These are phyloP conservation scores for Geotrichum europaeum DNA, from an alignment of 1,139 yeast genomes.

Conservation along the genomic window DNA sequence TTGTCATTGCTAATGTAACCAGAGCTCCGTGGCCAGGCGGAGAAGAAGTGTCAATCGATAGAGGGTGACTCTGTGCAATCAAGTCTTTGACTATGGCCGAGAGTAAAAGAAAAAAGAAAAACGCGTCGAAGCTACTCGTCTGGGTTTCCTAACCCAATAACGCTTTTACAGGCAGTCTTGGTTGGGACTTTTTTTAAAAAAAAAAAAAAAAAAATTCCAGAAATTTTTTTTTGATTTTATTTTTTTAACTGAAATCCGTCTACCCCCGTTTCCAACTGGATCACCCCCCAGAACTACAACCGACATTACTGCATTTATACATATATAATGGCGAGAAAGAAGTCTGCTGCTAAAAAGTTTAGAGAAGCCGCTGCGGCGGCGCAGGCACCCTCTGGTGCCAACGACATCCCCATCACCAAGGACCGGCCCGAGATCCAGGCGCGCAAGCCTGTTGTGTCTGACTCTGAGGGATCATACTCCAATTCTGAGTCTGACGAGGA, in stretches of 20 bases:
- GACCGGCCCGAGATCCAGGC: slow-evolving; percentile 23
- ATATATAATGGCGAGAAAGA: slow-evolving; percentile 73
- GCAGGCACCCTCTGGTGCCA: not conserved
- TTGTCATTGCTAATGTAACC: not conserved
- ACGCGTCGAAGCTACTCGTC: not conserved
- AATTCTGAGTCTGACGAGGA: slow-evolving; percentile 50
- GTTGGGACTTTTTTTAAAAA: not conserved
- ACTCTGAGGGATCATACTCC: slow-evolving; percentile 26
- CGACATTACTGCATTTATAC: not conserved
- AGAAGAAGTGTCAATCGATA: not conserved
- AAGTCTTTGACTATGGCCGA: not conserved
- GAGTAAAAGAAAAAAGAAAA: not conserved
- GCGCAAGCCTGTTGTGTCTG: slow-evolving; percentile 27
- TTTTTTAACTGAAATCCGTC: too few species aligned
- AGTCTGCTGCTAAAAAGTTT: slow-evolving; percentile 78
- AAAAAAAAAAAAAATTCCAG: not conserved
- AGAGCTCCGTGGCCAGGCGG: not conserved
- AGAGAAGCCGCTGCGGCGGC: slow-evolving; percentile 40
- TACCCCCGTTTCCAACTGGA: not conserved
- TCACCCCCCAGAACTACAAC: not conserved
- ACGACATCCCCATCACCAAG: slow-evolving; percentile 14
- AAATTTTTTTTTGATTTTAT: not conserved
- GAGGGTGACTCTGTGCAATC: not conserved
- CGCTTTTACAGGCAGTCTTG: not conserved
- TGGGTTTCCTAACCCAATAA: not conserved